Conservation (phyloP, 257 asterid species). For the Plantago major region DNA sequence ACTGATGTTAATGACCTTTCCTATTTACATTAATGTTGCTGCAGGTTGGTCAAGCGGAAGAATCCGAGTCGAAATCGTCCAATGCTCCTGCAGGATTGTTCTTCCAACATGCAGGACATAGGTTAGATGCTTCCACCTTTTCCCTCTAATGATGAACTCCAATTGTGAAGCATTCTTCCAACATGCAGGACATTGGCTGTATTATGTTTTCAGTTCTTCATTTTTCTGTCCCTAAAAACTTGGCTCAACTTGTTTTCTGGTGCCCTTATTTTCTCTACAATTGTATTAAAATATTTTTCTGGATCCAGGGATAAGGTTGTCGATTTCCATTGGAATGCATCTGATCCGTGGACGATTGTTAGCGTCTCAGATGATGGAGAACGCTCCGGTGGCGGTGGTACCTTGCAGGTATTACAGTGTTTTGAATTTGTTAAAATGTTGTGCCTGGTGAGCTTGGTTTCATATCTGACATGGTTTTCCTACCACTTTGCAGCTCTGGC, state of each 20-base stretch:
- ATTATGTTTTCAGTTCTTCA: neutral
- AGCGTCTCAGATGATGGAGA: constrained; percentile 94
- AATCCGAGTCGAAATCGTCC: constrained; percentile 45
- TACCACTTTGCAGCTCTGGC: constrained; percentile 70
- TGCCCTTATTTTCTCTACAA: neutral
- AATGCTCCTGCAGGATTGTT: constrained; percentile 78
- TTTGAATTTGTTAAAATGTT: neutral
- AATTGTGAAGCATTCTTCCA: constrained; percentile 5
- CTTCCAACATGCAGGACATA: constrained; percentile 99
- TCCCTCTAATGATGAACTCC: neutral
- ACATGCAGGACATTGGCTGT: no score
- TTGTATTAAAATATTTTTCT: constrained; percentile 5
- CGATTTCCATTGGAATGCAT: constrained; percentile 89
- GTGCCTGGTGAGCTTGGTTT: constrained; percentile 12
- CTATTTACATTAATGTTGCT: constrained; percentile 18
- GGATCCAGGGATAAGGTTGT: constrained; percentile 81
- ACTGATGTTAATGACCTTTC: neutral
- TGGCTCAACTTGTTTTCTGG: neutral
- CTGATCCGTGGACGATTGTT: constrained; percentile 91
- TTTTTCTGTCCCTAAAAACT: no score
- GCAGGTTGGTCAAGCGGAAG: constrained; percentile 70
- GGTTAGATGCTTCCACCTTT: constrained; percentile 41
- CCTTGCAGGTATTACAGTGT: constrained; percentile 61
- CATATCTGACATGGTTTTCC: constrained; percentile 6
- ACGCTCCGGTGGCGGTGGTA: constrained; percentile 85